Evolutionary conservation across 352 stramenopile species (phyloP), one percentile per base, ranked within the genome.

Genomic region (Globisporangium echinulatum): DNA sequence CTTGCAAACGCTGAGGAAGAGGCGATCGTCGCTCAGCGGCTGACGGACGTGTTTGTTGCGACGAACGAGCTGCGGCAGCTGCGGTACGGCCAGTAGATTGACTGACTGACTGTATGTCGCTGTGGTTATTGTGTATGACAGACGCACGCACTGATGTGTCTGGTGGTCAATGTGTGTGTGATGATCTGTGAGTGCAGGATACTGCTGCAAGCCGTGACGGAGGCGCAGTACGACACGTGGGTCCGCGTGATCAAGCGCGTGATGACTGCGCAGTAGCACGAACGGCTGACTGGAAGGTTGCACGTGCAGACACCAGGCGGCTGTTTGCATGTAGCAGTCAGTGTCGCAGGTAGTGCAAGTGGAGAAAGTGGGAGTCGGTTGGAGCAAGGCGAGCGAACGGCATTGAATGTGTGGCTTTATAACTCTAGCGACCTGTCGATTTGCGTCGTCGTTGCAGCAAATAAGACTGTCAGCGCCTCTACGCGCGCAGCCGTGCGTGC

Each of bases 151-250:
- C 25, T 33, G 44, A 4, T 43, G n/a, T n/a, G n/a, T 33, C 25
- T 37, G 11, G 13, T 33, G 40, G 15, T 33, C 19, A 25, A 25
- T 25, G 36, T 40, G 36, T 60, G 15, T 25, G 56, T 38, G 5
- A 25, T 44, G 46, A 13, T 38, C 3, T 53, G 13, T 33, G 19
- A 4, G 5, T 57, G 19, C 49, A 83, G 74, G 56, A 79, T 69
- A 36, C 61, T 86, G 56, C 64, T 82, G n/a, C 74, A 86, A 64
- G 76, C 74, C 0, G 72, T 86, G 66, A 74, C 63, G 4, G 76
- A 86, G 62, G 76, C 74, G 39, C 65, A 70, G 13, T 86, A 83
- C 54, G 67, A 79, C 33, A 66, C 70, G 38, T 86, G 76, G 76
- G 19, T 69, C 14, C 51, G 55, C 17, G 61, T 72, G 7, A 71